Conservation (phyloP, 768 basidiomycete species). For the Suillus decipiens region DNA sequence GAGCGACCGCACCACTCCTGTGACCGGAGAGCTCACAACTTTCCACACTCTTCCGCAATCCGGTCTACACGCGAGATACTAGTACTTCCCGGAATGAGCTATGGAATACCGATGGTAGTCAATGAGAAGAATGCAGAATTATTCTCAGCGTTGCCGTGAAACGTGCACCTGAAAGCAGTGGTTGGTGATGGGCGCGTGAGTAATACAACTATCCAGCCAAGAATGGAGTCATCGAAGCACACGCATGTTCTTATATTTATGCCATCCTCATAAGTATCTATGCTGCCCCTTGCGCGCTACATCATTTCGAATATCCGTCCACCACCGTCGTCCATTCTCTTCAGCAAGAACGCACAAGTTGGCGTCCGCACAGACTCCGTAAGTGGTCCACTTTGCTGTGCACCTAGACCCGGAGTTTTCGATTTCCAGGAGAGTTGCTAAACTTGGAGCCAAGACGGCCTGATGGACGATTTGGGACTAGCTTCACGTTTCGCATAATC, state of each 20-base stretch:
- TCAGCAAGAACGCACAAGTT: constrained; percentile 16
- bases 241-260: constrained; percentile 5
- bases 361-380: constrained; percentile 20
- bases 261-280: constrained; percentile 3
- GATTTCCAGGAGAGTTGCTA: constrained; percentile 2
- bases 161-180: constrained; percentile 8
- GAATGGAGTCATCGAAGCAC: constrained; percentile 1
- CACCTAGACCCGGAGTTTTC: background rate
- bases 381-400: constrained; percentile 12
- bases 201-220: background rate
- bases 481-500: constrained; percentile 1
- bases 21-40: background rate
- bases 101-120: constrained; percentile 3
- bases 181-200: constrained; percentile 14
- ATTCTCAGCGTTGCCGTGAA: constrained; percentile 17
- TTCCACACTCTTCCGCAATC: background rate
- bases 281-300: constrained; percentile 13
- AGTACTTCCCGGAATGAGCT: constrained; percentile 11
- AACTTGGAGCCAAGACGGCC: constrained; percentile 5
- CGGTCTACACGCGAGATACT: background rate
- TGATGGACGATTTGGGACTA: constrained; percentile 2
- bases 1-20: background rate
- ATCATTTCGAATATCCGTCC: constrained; percentile 7
- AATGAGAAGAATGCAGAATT: constrained; percentile 19
- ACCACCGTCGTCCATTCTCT: constrained; percentile 9